phyloP scores from a whole-genome alignment of 352 stramenopile genomes.

The Pythium angustatum region DNA sequence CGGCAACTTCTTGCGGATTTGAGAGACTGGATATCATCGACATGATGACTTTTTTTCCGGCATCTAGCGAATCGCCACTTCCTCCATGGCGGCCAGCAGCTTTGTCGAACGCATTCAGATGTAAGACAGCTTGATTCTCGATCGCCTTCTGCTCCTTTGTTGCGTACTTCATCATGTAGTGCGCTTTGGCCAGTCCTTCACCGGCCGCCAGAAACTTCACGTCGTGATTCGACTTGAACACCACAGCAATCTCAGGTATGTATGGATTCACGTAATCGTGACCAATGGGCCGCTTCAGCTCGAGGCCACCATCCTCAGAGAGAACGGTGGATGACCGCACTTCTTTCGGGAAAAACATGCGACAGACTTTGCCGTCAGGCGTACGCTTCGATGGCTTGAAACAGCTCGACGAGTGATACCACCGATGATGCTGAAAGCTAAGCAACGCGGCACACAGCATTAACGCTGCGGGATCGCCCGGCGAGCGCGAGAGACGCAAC shows the following conservation, averaged over 20 bases:
- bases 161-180: constrained; percentile 26
- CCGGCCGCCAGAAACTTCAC: constrained; percentile 15
- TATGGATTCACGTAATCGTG: constrained; percentile 20
- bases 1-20: constrained; percentile 13
- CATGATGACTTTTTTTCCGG: neutral
- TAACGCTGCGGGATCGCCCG: too few relatives aligned
- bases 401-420: constrained; percentile 1
- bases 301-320: too few relatives aligned
- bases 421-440: constrained; percentile 12
- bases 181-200: constrained; percentile 10
- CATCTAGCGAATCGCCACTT: neutral
- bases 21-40: constrained; percentile 14
- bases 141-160: constrained; percentile 4
- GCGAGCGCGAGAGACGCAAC: too few relatives aligned
- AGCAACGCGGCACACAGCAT: too few relatives aligned
- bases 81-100: neutral
- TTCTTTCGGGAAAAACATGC: constrained; percentile 20
- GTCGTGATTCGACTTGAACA: constrained; percentile 21
- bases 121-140: constrained; percentile 5
- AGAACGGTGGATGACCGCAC: too few relatives aligned
- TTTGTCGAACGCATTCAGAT: constrained; percentile 17
- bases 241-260: neutral
- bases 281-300: neutral
- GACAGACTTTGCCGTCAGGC: constrained; percentile 7
- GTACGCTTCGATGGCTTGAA: constrained; percentile 14